phyloP scores from a whole-genome alignment of 805 yeast genomes.

The Myxozyma geophila region DNA sequence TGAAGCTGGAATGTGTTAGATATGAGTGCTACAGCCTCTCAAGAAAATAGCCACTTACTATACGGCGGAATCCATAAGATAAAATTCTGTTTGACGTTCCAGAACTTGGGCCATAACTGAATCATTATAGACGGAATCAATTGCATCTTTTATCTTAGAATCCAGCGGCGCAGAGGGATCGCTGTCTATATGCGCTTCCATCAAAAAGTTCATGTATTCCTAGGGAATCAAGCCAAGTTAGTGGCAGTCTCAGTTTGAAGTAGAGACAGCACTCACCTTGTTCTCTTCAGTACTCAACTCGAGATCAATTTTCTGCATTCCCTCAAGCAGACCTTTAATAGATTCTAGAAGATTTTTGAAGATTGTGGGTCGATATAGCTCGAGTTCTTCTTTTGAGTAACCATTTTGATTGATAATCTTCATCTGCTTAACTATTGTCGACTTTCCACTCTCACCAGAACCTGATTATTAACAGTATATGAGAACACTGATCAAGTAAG shows the following conservation, averaged over 20 bases:
- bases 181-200: constrained; percentile 40
- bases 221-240: constrained; percentile 14
- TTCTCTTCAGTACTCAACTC: constrained; percentile 7
- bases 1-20: constrained; percentile 50
- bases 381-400: constrained; percentile 68
- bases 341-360: constrained; percentile 78
- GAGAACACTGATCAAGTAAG: background rate
- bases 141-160: constrained; percentile 53
- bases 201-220: constrained; percentile 13
- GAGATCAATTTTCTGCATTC: constrained; percentile 42
- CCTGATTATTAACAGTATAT: constrained; percentile 44
- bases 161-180: constrained; percentile 61
- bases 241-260: background rate
- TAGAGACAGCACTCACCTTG: constrained; percentile 1
- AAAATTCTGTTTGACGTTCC: constrained; percentile 67
- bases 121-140: constrained; percentile 59
- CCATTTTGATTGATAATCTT: constrained; percentile 77
- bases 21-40: background rate
- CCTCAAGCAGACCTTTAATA: constrained; percentile 66
- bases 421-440: constrained; percentile 81
- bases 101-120: constrained; percentile 63
- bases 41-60: constrained; percentile 48
- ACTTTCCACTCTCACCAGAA: constrained; percentile 86
- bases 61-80: constrained; percentile 80
- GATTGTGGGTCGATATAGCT: constrained; percentile 77